phyloP scores from a whole-genome alignment of 1,284 basidiomycete species.

The Hypsizygus ulmarius region DNA sequence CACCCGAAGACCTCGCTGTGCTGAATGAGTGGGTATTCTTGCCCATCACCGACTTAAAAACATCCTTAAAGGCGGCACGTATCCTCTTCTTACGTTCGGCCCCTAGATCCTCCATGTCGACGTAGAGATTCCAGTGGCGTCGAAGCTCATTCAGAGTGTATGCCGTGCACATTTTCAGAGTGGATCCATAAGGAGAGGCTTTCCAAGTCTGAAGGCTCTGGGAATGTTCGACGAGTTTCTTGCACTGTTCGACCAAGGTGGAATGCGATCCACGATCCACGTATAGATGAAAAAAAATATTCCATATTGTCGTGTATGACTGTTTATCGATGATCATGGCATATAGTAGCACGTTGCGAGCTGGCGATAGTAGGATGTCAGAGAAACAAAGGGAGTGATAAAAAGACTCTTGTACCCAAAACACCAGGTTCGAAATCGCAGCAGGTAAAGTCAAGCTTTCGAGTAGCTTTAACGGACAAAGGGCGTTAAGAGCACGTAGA shows the following conservation, averaged over 20 bases:
- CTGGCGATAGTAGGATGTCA: constrained; percentile 10
- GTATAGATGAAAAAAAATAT: constrained; percentile 46
- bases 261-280: constrained; percentile 35
- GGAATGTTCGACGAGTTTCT: constrained; percentile 34
- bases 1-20: constrained; percentile 40
- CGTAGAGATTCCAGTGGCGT: constrained; percentile 43
- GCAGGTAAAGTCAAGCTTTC: constrained; percentile 47
- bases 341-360: constrained; percentile 25
- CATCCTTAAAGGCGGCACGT: constrained; percentile 7
- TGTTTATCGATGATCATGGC: constrained; percentile 27
- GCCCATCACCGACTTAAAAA: constrained; percentile 10
- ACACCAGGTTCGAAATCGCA: constrained; percentile 48
- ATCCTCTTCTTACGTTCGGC: constrained; percentile 9
- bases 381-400: not conserved
- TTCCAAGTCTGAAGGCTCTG: constrained; percentile 31
- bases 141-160: constrained; percentile 42
- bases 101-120: constrained; percentile 16
- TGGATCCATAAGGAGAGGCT: constrained; percentile 30
- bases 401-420: constrained; percentile 31
- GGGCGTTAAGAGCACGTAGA: no score
- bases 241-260: constrained; percentile 36
- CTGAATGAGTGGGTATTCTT: constrained; percentile 7
- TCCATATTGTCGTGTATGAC: constrained; percentile 35
- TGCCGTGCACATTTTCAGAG: constrained; percentile 20
- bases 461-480: constrained; percentile 20